A percentile compares a stretch with the other conserved stretches of the same genome.
Conservation (phyloP, 2,329 filamentous ascomycete genomes). For the Cryphonectria carpinicola region DNA sequence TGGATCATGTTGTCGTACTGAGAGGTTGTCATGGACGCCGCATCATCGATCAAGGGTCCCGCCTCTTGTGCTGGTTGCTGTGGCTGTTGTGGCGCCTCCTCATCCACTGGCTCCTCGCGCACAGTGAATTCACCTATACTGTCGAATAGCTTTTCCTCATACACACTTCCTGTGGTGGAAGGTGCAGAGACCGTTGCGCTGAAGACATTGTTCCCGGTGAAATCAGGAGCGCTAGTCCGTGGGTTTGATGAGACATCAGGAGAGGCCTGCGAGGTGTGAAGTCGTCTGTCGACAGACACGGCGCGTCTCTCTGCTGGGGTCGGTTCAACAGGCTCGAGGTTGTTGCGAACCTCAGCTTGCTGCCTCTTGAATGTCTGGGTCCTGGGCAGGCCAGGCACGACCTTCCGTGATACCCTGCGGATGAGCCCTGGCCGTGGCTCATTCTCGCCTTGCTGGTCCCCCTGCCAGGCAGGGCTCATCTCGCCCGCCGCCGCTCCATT, state of each 20-base stretch:
- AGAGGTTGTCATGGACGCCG: conserved; percentile 54
- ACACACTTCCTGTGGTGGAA: conserved; percentile 38
- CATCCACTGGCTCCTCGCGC: conserved; percentile 30
- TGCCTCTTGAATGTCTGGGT: conserved; percentile 81
- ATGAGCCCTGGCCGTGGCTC: conserved; percentile 43
- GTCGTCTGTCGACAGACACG: conserved; percentile 64
- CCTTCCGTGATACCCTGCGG: conserved; percentile 57
- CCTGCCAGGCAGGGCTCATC: conserved; percentile 35
- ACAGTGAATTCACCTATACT: conserved; percentile 31
- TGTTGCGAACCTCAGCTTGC: conserved; percentile 77
- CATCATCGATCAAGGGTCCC: conserved; percentile 43
- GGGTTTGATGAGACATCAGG: conserved; percentile 45
- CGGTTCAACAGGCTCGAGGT: conserved; percentile 67
- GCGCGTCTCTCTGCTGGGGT: conserved; percentile 71
- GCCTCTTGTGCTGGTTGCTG: conserved; percentile 35
- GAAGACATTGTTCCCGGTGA: conserved; percentile 41
- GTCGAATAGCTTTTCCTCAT: conserved; percentile 40
- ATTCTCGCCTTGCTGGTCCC: conserved; percentile 33
- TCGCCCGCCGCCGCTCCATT: conserved; percentile 31
- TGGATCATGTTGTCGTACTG: conserved; percentile 69
- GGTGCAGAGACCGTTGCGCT: conserved; percentile 34
- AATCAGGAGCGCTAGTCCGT: conserved; percentile 53
- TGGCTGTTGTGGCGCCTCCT: conserved; percentile 30
- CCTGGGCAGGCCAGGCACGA: conserved; percentile 78
- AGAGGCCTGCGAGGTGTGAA: conserved; percentile 41